Evolutionary conservation across 2,329 filamentous ascomycete species (phyloP), one percentile per base, ranked within the genome.

Genomic region (Curvularia spicifera): DNA sequence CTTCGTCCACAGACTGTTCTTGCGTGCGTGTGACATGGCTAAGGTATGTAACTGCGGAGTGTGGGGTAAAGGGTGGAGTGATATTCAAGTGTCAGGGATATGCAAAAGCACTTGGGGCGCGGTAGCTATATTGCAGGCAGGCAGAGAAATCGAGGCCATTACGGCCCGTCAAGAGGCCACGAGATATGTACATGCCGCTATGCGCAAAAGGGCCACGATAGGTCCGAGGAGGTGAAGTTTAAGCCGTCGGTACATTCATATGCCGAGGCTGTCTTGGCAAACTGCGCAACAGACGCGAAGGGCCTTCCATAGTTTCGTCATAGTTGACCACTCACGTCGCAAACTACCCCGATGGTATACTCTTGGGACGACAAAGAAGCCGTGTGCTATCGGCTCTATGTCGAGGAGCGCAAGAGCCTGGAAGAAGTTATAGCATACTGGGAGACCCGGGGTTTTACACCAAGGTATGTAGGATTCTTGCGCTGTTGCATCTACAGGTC

Each of bases 401-500:
- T 94, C 66, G 85, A 88, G 58, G 89, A 95, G 78, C 87, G 87
- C 67, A 89, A 85, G 78, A 85, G 87, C 40, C 79, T 93, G 56
- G 87, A 90, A 68, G 87, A 93, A 65, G 89, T 95, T 42, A 89
- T 91, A 81, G 83, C 87, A 26, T 87, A 88, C 70, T 88, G 72
- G 70, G 87, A 83, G 67, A 86, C 82, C 63, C 80, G 80, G 56
- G 83, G 85, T 60, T 92, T 93, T 76, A 82, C 85, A 29, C 90
- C 91, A 22, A 90, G 88, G 89, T 90, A 80, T 37, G 72, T 74
- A 18, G 18, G 40, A 43, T 28, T n/a, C 43, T 51, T 65, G 64
- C 68, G 60, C 53, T 47, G 15, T 42, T 59, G 67, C 24, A 48
- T 46, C 13, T 63, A 69, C 56, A 51, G 67, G 52, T 51, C 53